Evolutionary conservation across 805 yeast genomes (phyloP), one percentile per base, ranked within the genome.

Genomic region (Nakazawaea peltata): DNA sequence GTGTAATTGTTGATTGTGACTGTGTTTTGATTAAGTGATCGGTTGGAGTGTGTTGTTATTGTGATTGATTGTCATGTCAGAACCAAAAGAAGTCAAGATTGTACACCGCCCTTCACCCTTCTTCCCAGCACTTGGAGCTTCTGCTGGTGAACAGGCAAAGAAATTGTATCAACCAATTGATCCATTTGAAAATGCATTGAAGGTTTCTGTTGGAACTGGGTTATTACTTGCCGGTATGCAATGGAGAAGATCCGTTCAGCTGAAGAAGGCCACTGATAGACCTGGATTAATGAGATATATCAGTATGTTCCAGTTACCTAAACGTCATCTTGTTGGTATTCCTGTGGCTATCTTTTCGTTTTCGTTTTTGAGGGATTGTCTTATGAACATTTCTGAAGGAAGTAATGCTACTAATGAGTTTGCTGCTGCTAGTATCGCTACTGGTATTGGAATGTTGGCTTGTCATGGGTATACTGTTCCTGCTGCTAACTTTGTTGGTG

Each of bases 401-500:
- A 48, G 44, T 28, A 47, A 48, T 10, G 50, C 57, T 12, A 34
- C 36, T 3, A 51, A 43, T 35, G 61, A 57, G 39, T 46, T 55
- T 24, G 35, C 50, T n/a, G 50, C 63, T 16, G 45, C 48, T 4
- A 40, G 46, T 8, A 31, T 49, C 12, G 39, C 40, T 10, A 16
- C 37, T 3, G 15, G 39, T 5, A 43, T 46, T 12, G 40, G 45
- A 13, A 26, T 44, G 19, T 44, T 56, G 0, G 40, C 52, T 23
- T 48, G 51, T 41, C 22, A 27, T 2, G 10, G 6, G 7, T 22
- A 13, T 10, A 46, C 46, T 27, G 40, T 47, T 18, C 46, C 64
- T 13, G 44, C 53, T 34, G 52, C 67, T 25, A 64, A 59, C 40
- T 58, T 64, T 21, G 36, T 70, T n/a, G 78, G 78, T 14, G 50